A percentile compares a stretch with the other conserved stretches of the same genome.
Conservation (phyloP, 2,329 filamentous ascomycete genomes). For the Fonsecaea erecta region DNA sequence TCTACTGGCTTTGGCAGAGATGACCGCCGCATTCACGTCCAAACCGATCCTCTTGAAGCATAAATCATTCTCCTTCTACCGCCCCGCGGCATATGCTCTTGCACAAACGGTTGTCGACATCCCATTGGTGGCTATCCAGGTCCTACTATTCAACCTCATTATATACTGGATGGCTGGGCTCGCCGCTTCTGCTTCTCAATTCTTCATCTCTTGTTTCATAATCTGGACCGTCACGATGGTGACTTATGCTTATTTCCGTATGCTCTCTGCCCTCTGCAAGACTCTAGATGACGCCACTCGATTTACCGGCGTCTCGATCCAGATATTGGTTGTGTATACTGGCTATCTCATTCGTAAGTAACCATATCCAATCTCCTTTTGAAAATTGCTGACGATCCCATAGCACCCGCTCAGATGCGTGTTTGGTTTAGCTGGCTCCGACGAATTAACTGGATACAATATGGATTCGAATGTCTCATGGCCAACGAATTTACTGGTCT, state of each 20-base stretch:
- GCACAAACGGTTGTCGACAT: conserved; percentile 63
- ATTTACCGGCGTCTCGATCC: conserved; percentile 56
- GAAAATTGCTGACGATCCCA: not conserved
- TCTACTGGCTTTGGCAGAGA: conserved; percentile 64
- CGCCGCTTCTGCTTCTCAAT: conserved; percentile 61
- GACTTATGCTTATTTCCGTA: conserved; percentile 61
- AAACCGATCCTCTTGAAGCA: conserved; percentile 72
- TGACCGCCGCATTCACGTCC: conserved; percentile 64
- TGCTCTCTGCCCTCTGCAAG: conserved; percentile 54
- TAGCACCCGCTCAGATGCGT: conserved; percentile 62
- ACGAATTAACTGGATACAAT: conserved; percentile 70
- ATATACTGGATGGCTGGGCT: conserved; percentile 67
- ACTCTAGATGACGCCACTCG: conserved; percentile 57
- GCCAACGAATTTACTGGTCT: conserved; percentile 71
- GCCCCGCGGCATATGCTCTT: conserved; percentile 63
- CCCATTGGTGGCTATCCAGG: conserved; percentile 62
- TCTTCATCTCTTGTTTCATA: conserved; percentile 64
- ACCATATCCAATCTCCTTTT: not conserved
- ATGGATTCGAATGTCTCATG: conserved; percentile 70
- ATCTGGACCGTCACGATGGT: conserved; percentile 60
- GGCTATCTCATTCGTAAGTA: conserved; percentile 62
- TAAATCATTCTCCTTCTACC: conserved; percentile 72
- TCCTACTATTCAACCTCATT: conserved; percentile 63
- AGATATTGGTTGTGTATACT: conserved; percentile 64
- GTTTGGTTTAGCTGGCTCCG: conserved; percentile 68